These are phyloP conservation scores for Wickerhamomyces sp. DNA, from an alignment of 1,139 yeast genomes.

Conservation along the genomic window DNA sequence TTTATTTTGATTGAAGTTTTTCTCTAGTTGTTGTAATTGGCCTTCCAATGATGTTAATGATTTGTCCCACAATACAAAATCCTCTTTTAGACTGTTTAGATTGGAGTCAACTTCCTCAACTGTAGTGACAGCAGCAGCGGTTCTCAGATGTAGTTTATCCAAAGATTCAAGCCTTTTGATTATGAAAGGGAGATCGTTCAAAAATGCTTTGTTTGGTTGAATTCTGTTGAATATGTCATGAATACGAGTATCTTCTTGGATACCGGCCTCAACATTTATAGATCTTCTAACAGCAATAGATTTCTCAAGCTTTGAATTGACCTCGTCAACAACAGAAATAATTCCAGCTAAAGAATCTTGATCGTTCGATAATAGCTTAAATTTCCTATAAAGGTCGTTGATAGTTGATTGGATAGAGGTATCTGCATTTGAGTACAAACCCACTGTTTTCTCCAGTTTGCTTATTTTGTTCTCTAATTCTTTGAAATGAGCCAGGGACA, in stretches of 20 bases:
- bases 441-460: conserved; percentile 21
- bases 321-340: conserved; percentile 33
- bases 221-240: conserved; percentile 36
- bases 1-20: conserved; percentile 5
- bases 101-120: conserved; percentile 43
- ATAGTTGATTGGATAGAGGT: conserved; percentile 20
- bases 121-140: conserved; percentile 48
- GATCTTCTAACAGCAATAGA: conserved; percentile 23
- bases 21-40: conserved; percentile 32
- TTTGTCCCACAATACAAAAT: conserved; percentile 38
- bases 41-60: conserved; percentile 35
- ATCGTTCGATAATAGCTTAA: conserved; percentile 24
- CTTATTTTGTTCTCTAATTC: conserved; percentile 24
- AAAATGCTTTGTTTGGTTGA: conserved; percentile 34
- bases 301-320: conserved; percentile 29
- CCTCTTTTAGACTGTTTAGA: conserved; percentile 34
- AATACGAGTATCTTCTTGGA: conserved; percentile 27
- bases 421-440: conserved; percentile 7
- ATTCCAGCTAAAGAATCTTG: conserved; percentile 23
- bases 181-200: conserved; percentile 36
- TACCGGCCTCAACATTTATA: conserved; percentile 9
- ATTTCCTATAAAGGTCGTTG: conserved; percentile 24
- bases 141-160: conserved; percentile 41
- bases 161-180: conserved; percentile 41
- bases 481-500: conserved; percentile 7